Base-by-base conservation (phyloP, 139 green algal genomes). In the Volvox africanus region DNA sequence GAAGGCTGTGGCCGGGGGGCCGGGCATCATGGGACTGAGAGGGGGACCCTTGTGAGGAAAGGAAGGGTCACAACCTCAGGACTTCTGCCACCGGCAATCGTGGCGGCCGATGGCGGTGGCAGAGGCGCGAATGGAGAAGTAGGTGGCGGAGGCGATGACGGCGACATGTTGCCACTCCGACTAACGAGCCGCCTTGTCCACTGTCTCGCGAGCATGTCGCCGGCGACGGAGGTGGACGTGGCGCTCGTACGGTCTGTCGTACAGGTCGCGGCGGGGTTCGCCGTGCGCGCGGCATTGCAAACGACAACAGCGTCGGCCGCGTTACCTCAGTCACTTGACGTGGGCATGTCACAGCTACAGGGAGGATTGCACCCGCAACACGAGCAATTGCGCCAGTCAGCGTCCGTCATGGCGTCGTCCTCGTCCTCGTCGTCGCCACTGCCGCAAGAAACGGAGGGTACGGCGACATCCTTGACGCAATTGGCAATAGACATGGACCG, bases 121-220 rank as follows among this genome's bases (percentile, higher is more conserved):
- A 26, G 22, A 44, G 55, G 55, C 80, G 21, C 1, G 14, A 50
- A 16, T 3, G 55, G 50, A 50, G 50, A n/a, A 20, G 28, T 12
- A 2, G 21, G 50, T 30, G 37, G 80, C 80, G 19, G 50, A 24
- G 9, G 13, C 80, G 55, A 30, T 11, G 30, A 20, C 30, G 55
- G 20, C 14, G n/a, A 17, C 32, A 5, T 32, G 13, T 30, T 61
- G 81, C 61, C 32, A 9, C 61, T 87, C 36, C 82, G 24, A 33
- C 20, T 88, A 16, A 65, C 37, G 65, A 18, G 19, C 0, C 82
- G 33, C 35, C 33, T 79, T 35, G 22, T 88, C 1, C 82, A 24
- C 20, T 88, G 82, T 26, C 37, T 88, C 21, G 82, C 82, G 65
- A 71, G 82, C 33, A 67, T 80, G 33, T 80, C 82, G 11, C 82